A percentile compares a stretch with the other conserved stretches of the same genome.
Evolutionary conservation across 2,329 filamentous ascomycete genomes (phyloP).

Genomic region (Tolypocladium tropicale): DNA sequence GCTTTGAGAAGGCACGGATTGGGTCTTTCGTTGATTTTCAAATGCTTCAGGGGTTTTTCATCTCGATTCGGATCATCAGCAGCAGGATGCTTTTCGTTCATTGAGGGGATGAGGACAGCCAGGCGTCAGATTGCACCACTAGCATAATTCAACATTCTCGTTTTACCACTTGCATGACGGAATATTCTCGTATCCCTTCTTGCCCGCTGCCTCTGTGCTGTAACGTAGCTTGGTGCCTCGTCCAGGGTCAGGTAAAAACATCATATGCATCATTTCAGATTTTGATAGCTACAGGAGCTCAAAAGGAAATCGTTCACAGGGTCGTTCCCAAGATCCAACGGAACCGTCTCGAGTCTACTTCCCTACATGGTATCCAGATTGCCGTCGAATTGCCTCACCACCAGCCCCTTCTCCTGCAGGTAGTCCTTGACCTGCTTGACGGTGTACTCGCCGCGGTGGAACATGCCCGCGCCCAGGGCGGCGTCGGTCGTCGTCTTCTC

Average conservation of each 20-base stretch:
- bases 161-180: too few species aligned
- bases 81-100: not conserved
- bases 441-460: constrained; percentile 90
- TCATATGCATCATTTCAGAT: not conserved
- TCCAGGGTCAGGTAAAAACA: not conserved
- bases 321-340: not conserved
- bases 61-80: not conserved
- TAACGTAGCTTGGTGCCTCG: not conserved
- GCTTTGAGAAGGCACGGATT: too few species aligned
- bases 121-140: not conserved
- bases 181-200: too few species aligned
- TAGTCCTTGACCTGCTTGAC: constrained; percentile 89
- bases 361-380: constrained; percentile 17
- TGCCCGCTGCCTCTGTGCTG: too few species aligned
- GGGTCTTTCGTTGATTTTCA: constrained; percentile 6
- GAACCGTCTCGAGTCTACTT: not conserved
- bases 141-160: not conserved
- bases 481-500: constrained; percentile 78
- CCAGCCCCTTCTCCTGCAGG: constrained; percentile 57
- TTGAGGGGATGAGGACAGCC: not conserved
- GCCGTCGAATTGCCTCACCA: constrained; percentile 71
- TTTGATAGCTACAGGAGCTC: not conserved
- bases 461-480: constrained; percentile 92
- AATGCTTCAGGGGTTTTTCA: not conserved
- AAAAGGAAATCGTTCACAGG: not conserved